Percentiles rank a stretch among this genome's conserved stretches.
These are phyloP conservation scores for Metarhizium humberi DNA, from an alignment of 2,329 filamentous ascomycete species.

Conservation along the genomic window DNA sequence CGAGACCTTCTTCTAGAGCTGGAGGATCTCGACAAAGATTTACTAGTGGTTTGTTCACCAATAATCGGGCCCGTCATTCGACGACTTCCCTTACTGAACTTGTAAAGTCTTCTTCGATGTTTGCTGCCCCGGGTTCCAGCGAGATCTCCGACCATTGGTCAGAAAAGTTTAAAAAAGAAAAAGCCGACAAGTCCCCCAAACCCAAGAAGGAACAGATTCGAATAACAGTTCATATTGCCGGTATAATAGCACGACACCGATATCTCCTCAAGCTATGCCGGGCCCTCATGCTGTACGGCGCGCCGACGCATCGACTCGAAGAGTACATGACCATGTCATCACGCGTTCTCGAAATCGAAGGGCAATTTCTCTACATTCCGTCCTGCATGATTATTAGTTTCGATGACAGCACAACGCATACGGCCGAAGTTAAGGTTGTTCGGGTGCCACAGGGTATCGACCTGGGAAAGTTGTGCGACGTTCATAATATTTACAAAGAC, in stretches of 20 bases:
- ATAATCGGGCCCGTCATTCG: constrained; percentile 30
- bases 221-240: constrained; percentile 51
- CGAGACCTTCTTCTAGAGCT: constrained; percentile 28
- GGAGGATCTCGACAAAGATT: constrained; percentile 24
- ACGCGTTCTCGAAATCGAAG: constrained; percentile 79
- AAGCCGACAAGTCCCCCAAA: constrained; percentile 23
- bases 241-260: constrained; percentile 67
- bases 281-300: constrained; percentile 82
- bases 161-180: constrained; percentile 33
- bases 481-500: constrained; percentile 71
- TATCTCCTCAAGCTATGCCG: constrained; percentile 80
- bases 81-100: constrained; percentile 40
- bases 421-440: constrained; percentile 71
- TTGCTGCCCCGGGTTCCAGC: constrained; percentile 37
- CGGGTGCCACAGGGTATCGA: constrained; percentile 60
- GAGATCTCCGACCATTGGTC: constrained; percentile 33
- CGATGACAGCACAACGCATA: constrained; percentile 63
- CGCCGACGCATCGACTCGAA: constrained; percentile 83
- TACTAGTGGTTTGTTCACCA: constrained; percentile 30
- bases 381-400: constrained; percentile 94
- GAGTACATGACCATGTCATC: constrained; percentile 89
- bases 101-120: constrained; percentile 44
- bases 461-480: constrained; percentile 63
- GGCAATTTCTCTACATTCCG: constrained; percentile 82
- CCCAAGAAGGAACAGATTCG: constrained; percentile 29